Base-by-base conservation (phyloP, 1,139 yeast species). In the Magnusiomyces paraingens region DNA sequence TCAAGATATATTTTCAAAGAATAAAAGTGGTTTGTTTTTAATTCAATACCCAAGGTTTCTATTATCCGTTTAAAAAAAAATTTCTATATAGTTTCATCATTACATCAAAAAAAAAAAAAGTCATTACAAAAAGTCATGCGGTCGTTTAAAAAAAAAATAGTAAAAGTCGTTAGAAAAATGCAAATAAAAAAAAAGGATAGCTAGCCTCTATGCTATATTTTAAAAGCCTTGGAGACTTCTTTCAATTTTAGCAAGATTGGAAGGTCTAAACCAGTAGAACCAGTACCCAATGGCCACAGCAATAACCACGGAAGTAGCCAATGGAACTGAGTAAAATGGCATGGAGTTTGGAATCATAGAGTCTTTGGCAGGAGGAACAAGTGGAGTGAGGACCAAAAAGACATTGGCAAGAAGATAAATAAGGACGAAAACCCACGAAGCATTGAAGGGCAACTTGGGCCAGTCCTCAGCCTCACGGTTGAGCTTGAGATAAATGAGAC, bases 401-500 rank as follows among this genome's bases (percentile, higher is more conserved):
- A 80, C 41, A 59, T 81, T 80, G 15, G 82, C 75, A 1, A 67
- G n/a, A 15, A 80, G 62, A 61, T 80, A 82, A 1, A 79, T 58
- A 26, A 64, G 46, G 2, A 72, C 67, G 11, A 72, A 55, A 11
- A 53, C 36, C 29, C 56, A 43, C 0, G 71, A 71, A 0, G 73
- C 63, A 39, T 61, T 61, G 49, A 59, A 61, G n/a, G 56, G 53
- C n/a, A 55, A 50, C 22, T 53, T 54, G 11, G 56, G 57, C 70
- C 95, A 88, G 15, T 87, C 84, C 65, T 76, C 80, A 57, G 69
- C 66, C 45, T 74, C 74, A 15, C 64, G 62, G 51, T 66, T 77
- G 66, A 75, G 76, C 68, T 85, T 84, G 66, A 86, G 81, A 70
- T 83, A 85, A 55, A 83, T 66, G 57, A 86, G 73, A 43, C 91